Percentiles rank a stretch among this genome's conserved stretches.
phyloP scores from a whole-genome alignment of 345 rosid species.

The Triadica sebifera region DNA sequence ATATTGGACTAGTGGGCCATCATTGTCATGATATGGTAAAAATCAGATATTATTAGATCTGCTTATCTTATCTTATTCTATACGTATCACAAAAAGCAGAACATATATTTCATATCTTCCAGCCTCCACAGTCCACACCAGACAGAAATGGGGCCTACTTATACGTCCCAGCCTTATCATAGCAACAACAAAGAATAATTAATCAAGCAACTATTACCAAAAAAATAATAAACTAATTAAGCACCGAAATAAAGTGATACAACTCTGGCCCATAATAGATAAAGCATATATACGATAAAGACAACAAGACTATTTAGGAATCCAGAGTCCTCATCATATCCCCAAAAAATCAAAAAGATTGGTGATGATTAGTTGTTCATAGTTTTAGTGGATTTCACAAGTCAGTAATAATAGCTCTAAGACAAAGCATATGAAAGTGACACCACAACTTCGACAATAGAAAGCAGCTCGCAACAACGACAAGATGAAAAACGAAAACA shows the following conservation, averaged over 20 bases:
- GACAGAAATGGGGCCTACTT: slow-evolving; percentile 23
- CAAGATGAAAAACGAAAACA: neutral
- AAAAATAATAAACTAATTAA: too few relatives aligned
- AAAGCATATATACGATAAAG: neutral
- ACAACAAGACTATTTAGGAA: neutral
- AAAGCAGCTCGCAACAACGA: neutral
- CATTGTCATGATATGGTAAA: too few relatives aligned
- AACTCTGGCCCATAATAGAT: neutral
- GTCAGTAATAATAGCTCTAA: too few relatives aligned
- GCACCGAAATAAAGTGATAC: neutral
- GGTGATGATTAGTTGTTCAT: too few relatives aligned
- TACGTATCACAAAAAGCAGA: slow-evolving; percentile 5
- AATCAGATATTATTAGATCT: too few relatives aligned
- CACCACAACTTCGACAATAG: neutral
- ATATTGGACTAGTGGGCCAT: slow-evolving; percentile 19
- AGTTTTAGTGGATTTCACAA: too few relatives aligned
- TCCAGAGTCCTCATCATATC: neutral
- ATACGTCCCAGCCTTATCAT: slow-evolving; percentile 25
- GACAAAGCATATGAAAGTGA: slow-evolving; percentile 8
- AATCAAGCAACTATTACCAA: neutral
- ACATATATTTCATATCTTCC: neutral
- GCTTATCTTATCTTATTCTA: too few relatives aligned
- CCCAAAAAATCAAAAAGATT: neutral
- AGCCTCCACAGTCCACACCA: slow-evolving; percentile 17
- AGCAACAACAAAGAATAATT: neutral